phyloP scores from a whole-genome alignment of 1,284 basidiomycete genomes.

The Leucoagaricus sp. region DNA sequence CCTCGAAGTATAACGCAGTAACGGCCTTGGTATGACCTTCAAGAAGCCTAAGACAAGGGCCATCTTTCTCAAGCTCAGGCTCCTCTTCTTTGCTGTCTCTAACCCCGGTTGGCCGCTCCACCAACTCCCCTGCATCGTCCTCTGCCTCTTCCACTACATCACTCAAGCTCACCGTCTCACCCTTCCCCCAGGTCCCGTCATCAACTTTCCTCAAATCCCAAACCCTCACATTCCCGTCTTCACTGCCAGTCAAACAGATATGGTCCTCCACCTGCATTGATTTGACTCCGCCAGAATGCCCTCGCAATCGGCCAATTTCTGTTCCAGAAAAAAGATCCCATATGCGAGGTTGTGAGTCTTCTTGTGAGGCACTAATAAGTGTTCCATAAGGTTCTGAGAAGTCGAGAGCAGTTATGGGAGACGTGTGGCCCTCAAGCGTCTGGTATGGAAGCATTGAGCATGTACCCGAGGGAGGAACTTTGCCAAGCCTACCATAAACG shows the following conservation, averaged over 20 bases:
- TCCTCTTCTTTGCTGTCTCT: constrained; percentile 29
- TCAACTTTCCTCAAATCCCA: constrained; percentile 89
- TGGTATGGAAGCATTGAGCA: constrained; percentile 30
- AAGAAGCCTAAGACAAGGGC: constrained; percentile 73
- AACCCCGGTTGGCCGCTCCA: constrained; percentile 37
- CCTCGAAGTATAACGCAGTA: constrained; percentile 94
- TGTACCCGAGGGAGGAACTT: constrained; percentile 2
- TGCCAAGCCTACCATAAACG: constrained; percentile 84
- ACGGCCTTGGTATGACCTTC: constrained; percentile 94
- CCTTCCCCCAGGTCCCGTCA: constrained; percentile 66
- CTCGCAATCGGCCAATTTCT: constrained; percentile 79
- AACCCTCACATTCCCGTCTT: constrained; percentile 81
- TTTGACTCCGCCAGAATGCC: constrained; percentile 82
- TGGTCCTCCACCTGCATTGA: constrained; percentile 93
- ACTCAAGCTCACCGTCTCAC: constrained; percentile 55
- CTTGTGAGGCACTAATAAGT: constrained; percentile 85
- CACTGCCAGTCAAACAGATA: constrained; percentile 88
- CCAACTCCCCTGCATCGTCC: constrained; percentile 30
- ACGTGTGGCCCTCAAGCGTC: constrained; percentile 82
- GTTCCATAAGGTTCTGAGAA: constrained; percentile 97
- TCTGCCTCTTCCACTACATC: constrained; percentile 67
- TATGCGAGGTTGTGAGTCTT: constrained; percentile 77
- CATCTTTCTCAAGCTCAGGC: constrained; percentile 36
- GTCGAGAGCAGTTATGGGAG: constrained; percentile 88
- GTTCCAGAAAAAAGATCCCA: constrained; percentile 87